Percentiles rank a stretch among this genome's conserved stretches.
Conservation (phyloP, 768 basidiomycete genomes). For the Pisolithus orientalis region DNA sequence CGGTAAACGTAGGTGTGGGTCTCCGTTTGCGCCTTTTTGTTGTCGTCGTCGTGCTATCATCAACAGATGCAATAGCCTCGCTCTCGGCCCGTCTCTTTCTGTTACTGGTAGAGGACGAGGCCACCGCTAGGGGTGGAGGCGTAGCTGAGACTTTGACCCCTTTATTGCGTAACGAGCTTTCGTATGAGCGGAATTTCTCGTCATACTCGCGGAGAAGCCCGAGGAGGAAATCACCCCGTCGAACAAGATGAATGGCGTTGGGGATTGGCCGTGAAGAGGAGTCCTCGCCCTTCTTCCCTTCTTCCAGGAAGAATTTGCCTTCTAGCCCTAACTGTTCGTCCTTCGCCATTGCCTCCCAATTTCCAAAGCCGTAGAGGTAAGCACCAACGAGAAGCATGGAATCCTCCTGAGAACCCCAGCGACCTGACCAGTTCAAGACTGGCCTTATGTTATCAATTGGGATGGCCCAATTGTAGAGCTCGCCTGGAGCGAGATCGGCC, state of each 20-base stretch:
- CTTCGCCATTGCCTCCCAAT: conserved; percentile 94
- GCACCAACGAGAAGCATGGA: conserved; percentile 93
- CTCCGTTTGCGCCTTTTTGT: conserved; percentile 80
- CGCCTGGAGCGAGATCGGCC: conserved; percentile 49
- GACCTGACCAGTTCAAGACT: conserved; percentile 93
- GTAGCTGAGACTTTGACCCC: conserved; percentile 68
- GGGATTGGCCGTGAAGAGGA: conserved; percentile 83
- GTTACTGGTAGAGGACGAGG: conserved; percentile 57
- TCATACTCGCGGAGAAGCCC: conserved; percentile 80
- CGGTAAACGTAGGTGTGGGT: conserved; percentile 95
- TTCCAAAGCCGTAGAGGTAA: conserved; percentile 89
- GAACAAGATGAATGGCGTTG: conserved; percentile 95
- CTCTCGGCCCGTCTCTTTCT: conserved; percentile 79
- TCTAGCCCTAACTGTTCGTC: conserved; percentile 77
- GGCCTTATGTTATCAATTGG: conserved; percentile 92
- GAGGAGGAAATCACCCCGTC: conserved; percentile 91
- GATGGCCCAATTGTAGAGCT: conserved; percentile 77
- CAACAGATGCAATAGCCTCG: conserved; percentile 76
- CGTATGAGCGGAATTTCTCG: conserved; percentile 86
- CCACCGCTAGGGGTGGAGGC: conserved; percentile 66
- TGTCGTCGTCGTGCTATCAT: conserved; percentile 47
- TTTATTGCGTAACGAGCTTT: conserved; percentile 68
- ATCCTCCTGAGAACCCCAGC: conserved; percentile 90
- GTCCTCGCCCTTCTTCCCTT: conserved; percentile 92
- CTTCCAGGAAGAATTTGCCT: conserved; percentile 97